A percentile compares a stretch with the other conserved stretches of the same genome.
phyloP scores from a whole-genome alignment of 257 asterid species.

The Solanum neorickii region DNA sequence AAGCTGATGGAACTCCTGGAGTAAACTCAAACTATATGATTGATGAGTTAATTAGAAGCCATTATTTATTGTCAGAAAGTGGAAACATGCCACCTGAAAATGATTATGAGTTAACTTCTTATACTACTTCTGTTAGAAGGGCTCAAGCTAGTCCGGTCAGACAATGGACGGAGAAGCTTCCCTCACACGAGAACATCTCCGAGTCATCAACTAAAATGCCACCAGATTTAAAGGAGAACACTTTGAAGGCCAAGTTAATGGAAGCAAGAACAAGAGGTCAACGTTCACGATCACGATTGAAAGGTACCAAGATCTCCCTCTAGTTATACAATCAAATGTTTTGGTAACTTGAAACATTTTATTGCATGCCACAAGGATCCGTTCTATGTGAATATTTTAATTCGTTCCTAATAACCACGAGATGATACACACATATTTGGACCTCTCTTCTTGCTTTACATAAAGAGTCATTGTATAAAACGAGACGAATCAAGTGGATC shows the following conservation, averaged over 20 bases:
- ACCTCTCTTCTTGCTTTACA: not conserved
- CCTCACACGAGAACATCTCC: conserved; percentile 34
- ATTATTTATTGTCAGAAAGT: conserved; percentile 50
- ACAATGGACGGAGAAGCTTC: conserved; percentile 61
- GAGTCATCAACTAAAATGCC: conserved; percentile 60
- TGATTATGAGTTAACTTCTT: conserved; percentile 33
- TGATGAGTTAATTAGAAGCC: conserved; percentile 61
- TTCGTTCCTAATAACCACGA: not conserved
- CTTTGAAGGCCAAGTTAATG: conserved; percentile 56
- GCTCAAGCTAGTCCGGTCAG: conserved; percentile 71
- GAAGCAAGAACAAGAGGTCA: conserved; percentile 79
- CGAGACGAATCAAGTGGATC: not conserved
- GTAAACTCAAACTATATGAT: conserved; percentile 44
- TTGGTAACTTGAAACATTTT: not conserved
- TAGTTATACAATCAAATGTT: conserved; percentile 20
- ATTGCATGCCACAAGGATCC: not conserved
- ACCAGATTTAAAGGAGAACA: conserved; percentile 49
- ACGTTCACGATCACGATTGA: conserved; percentile 58
- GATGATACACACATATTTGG: not conserved
- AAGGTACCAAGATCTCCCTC: conserved; percentile 47
- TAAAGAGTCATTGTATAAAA: not conserved
- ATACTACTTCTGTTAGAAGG: conserved; percentile 45
- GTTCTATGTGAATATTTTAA: conserved; percentile 16
- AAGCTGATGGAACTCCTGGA: conserved; percentile 23
- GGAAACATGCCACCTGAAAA: conserved; percentile 36